Percentiles rank a stretch among this genome's conserved stretches.
Evolutionary conservation across 768 basidiomycete genomes (phyloP).

Genomic region (Vararia minispora): DNA sequence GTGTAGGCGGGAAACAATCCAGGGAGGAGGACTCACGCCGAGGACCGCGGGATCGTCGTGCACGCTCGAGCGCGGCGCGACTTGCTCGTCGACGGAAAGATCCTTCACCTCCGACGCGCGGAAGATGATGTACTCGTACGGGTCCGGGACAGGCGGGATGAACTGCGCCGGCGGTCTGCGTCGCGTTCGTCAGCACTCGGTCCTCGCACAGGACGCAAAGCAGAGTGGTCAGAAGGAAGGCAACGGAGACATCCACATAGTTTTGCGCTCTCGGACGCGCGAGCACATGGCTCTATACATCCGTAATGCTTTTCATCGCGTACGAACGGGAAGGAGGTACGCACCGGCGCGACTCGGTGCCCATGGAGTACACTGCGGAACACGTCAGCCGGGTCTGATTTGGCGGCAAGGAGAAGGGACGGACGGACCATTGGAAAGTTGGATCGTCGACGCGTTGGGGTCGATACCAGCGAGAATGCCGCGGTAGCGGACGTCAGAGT

Average conservation of each 20-base stretch:
- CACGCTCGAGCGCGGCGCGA: slow-evolving; percentile 42
- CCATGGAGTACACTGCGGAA: slow-evolving; percentile 67
- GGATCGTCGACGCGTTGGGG: slow-evolving; percentile 76
- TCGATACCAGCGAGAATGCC: slow-evolving; percentile 84
- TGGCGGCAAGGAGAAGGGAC: background rate
- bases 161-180: slow-evolving; percentile 61
- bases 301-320: slow-evolving; percentile 27
- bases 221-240: slow-evolving; percentile 44
- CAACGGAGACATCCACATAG: slow-evolving; percentile 53
- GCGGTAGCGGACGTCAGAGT: slow-evolving; percentile 84
- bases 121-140: slow-evolving; percentile 86
- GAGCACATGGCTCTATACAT: slow-evolving; percentile 28
- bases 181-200: slow-evolving; percentile 19
- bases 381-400: background rate
- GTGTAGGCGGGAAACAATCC: slow-evolving; percentile 5
- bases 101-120: slow-evolving; percentile 86
- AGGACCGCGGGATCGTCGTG: slow-evolving; percentile 81
- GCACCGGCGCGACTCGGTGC: slow-evolving; percentile 75
- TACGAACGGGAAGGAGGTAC: slow-evolving; percentile 15
- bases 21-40: slow-evolving; percentile 40
- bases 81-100: slow-evolving; percentile 68
- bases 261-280: slow-evolving; percentile 32
- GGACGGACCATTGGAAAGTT: slow-evolving; percentile 68
- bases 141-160: slow-evolving; percentile 74
- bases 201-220: slow-evolving; percentile 2